A percentile compares a stretch with the other conserved stretches of the same genome.
Evolutionary conservation across 345 rosid genomes (phyloP).

Genomic region (Angophora floribunda): DNA sequence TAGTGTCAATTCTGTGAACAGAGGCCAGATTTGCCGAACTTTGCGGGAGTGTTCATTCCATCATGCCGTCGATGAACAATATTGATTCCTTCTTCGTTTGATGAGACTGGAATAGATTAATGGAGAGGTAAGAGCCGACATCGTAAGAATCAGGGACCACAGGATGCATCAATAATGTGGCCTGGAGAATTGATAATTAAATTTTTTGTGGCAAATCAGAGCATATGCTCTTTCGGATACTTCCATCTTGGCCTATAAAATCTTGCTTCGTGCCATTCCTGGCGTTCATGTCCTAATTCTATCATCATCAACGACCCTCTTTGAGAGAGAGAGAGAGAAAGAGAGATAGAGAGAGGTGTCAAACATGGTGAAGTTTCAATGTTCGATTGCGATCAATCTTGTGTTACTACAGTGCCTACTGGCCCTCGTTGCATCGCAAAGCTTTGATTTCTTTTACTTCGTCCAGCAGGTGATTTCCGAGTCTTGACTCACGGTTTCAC

Average conservation of each 20-base stretch:
- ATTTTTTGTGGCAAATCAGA: background rate
- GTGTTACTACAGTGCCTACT: conserved; percentile 15
- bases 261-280: background rate
- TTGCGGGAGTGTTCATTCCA: background rate
- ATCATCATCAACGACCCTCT: background rate
- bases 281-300: background rate
- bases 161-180: background rate
- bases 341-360: background rate
- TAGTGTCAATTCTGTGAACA: background rate
- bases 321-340: background rate
- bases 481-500: too few species aligned
- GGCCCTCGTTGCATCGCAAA: conserved; percentile 39
- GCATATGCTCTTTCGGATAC: background rate
- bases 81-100: background rate
- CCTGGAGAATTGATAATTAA: background rate
- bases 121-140: background rate
- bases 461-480: conserved; percentile 58
- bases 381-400: conserved; percentile 9
- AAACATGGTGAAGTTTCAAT: conserved; percentile 13
- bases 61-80: background rate
- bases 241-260: background rate
- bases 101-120: background rate
- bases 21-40: background rate
- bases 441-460: conserved; percentile 93
- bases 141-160: background rate